Conservation (phyloP, 2,329 filamentous ascomycete genomes). For the Rutstroemia sydowiana region DNA sequence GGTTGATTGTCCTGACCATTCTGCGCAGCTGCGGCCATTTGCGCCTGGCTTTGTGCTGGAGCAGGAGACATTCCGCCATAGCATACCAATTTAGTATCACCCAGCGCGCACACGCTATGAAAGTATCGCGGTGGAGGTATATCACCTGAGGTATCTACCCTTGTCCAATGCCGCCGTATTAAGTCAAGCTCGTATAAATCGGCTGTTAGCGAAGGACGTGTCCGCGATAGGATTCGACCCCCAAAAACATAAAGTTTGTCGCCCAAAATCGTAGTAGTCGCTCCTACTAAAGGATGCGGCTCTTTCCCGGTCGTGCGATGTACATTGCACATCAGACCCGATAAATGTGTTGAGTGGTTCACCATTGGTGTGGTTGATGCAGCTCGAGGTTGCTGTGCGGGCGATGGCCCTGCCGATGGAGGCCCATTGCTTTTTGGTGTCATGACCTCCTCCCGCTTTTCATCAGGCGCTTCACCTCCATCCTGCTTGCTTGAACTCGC, state of each 20-base stretch:
- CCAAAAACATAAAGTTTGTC: slow-evolving; percentile 98
- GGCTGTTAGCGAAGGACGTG: slow-evolving; percentile 73
- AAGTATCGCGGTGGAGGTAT: slow-evolving; percentile 90
- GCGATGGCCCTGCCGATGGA: slow-evolving; percentile 49
- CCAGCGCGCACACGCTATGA: slow-evolving; percentile 88
- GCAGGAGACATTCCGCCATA: slow-evolving; percentile 97
- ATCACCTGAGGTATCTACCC: slow-evolving; percentile 76
- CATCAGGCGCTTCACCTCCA: slow-evolving; percentile 37
- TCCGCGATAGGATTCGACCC: slow-evolving; percentile 77
- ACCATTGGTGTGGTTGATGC: slow-evolving; percentile 34
- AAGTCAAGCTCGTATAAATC: slow-evolving; percentile 92
- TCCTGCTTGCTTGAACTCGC: slow-evolving; percentile 38
- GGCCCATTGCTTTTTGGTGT: slow-evolving; percentile 47
- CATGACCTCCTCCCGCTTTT: slow-evolving; percentile 36
- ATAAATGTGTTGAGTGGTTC: slow-evolving; percentile 46
- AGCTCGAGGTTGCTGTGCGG: slow-evolving; percentile 38
- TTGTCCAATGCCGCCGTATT: slow-evolving; percentile 87
- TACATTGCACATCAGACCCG: slow-evolving; percentile 64
- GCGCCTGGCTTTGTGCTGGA: slow-evolving; percentile 36
- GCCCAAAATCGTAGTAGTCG: slow-evolving; percentile 88
- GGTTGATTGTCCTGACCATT: slow-evolving; percentile 57
- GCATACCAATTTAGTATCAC: slow-evolving; percentile 93
- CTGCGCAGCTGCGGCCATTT: slow-evolving; percentile 38
- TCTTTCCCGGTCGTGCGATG: slow-evolving; percentile 83
- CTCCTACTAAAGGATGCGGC: slow-evolving; percentile 84